Evolutionary conservation across 495 filamentous ascomycete species (phyloP).

Genomic region (Aspergillus asperescens): DNA sequence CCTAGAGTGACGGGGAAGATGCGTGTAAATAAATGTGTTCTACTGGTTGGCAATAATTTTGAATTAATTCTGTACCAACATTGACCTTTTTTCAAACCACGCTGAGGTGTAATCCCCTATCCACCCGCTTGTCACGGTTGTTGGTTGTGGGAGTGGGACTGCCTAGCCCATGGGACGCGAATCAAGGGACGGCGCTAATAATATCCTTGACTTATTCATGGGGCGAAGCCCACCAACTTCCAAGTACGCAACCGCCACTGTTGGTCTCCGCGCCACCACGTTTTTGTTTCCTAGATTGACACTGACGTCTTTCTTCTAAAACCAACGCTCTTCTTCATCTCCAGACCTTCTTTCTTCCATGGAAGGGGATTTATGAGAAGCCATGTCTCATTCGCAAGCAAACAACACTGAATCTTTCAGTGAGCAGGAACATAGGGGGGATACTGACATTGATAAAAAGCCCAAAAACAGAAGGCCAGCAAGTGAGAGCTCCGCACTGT

Average conservation of each 20-base stretch:
- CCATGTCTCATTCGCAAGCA: slow-evolving; percentile 46
- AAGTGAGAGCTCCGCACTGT: slow-evolving; percentile 49
- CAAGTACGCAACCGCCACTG: slow-evolving; percentile 6
- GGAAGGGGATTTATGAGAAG: slow-evolving; percentile 7
- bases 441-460: slow-evolving; percentile 59
- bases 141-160: not conserved
- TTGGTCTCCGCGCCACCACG: slow-evolving; percentile 12
- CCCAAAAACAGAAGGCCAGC: slow-evolving; percentile 79
- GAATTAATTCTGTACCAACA: too few species aligned
- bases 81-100: too few species aligned
- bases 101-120: too few species aligned
- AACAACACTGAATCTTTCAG: slow-evolving; percentile 45
- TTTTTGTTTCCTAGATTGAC: not conserved
- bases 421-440: slow-evolving; percentile 40
- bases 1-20: too few species aligned
- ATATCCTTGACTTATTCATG: not conserved
- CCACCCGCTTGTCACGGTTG: too few species aligned
- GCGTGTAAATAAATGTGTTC: too few species aligned
- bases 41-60: too few species aligned
- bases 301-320: not conserved
- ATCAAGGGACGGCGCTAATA: not conserved
- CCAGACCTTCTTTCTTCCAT: not conserved
- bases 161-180: not conserved
- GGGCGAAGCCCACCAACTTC: slow-evolving; percentile 16
- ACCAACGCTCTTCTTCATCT: not conserved